Evolutionary conservation across 2,329 filamentous ascomycete species (phyloP), one percentile per base, ranked within the genome.

Genomic region (Lasiodiplodia hormozganensis): DNA sequence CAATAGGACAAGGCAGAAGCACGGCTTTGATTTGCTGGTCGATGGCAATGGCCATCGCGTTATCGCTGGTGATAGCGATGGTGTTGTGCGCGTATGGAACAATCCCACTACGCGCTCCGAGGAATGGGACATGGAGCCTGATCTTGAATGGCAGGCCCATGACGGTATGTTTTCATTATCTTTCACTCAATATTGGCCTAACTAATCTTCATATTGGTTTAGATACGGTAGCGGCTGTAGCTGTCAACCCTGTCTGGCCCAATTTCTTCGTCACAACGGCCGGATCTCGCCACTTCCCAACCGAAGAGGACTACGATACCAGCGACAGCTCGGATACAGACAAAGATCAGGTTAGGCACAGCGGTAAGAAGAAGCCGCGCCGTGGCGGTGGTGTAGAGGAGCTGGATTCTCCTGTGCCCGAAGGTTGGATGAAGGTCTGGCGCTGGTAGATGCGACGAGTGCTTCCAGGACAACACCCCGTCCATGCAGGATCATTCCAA

Each of bases 61-160:
- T 23, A 89, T 87, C 87, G 83, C 80, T 56, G 88, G 88, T 11
- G 87, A 87, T 0, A 82, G 76, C 0, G 88, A 90, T 78, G 88
- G 88, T 0, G 73, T 72, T 21, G 79, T 87, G 67, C 79, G 85
- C 68, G 78, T 79, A 8, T 81, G 79, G 79, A 70, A 69, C 21
- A 74, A 78, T 71, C 74, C 78, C 43, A 74, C 71, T 3, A 7
- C 18, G 4, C 43, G 47, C n/a, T 16, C 21, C 11, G 62, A 54
- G 21, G 38, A 16, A 8, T 34, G 31, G 31, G 1, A 7, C 16
- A 43, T 53, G 18, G 16, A 43, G 16, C 56, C 43, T 10, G 36
- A 31, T 14, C 2, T 43, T 8, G 56, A 62, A 47, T 68, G 65
- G 65, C 31, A 62, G 3, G 65, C 65, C 3, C 65, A 68, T 23